Percentiles rank a stretch among this genome's conserved stretches.
Conservation (phyloP, 1,284 basidiomycete genomes). For the Quambalaria eucalypti region DNA sequence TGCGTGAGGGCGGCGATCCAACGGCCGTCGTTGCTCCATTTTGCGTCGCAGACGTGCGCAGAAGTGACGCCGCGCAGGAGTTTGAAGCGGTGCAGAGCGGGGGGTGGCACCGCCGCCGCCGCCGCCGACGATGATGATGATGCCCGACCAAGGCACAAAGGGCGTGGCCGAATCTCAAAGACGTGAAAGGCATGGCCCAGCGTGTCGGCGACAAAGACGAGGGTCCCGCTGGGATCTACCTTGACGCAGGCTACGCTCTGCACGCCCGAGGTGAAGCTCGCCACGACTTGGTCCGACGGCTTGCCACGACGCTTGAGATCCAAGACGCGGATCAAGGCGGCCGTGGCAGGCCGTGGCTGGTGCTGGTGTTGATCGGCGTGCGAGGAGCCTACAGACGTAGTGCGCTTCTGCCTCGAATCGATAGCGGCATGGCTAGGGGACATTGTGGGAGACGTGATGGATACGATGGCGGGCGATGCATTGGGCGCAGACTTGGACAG, state of each 20-base stretch:
- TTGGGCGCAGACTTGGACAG: neutral
- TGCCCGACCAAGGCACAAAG: neutral
- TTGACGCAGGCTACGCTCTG: neutral
- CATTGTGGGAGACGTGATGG: neutral
- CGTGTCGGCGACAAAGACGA: neutral
- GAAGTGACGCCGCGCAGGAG: neutral
- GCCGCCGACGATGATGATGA: no score
- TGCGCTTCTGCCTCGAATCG: neutral
- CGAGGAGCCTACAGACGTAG: neutral
- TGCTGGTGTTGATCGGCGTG: no score
- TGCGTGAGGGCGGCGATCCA: neutral
- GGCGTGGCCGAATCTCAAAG: neutral
- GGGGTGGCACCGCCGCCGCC: neutral
- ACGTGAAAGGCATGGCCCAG: neutral
- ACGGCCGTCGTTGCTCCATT: neutral
- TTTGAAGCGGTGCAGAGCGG: neutral
- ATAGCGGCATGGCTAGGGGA: neutral
- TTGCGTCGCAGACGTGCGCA: neutral
- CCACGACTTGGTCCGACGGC: neutral
- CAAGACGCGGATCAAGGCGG: neutral
- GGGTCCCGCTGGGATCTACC: neutral
- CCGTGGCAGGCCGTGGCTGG: no score
- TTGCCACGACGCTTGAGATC: neutral
- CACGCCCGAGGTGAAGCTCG: neutral
- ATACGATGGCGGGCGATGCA: neutral